A percentile compares a stretch with the other conserved stretches of the same genome.
Conservation (phyloP, 345 rosid species). For the Linum trigynum region DNA sequence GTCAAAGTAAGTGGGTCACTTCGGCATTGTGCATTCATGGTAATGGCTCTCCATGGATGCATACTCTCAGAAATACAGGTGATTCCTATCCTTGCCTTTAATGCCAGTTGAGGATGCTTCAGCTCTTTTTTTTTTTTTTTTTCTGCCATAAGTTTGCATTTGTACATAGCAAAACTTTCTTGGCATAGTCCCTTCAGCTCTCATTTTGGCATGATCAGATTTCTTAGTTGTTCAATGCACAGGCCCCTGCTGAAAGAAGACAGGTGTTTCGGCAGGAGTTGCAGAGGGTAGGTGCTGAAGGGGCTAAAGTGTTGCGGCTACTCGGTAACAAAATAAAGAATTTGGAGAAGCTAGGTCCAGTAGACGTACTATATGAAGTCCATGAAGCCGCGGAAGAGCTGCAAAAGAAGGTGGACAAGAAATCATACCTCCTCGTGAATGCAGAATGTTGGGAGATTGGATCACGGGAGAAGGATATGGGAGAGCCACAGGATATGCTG, state of each 20-base stretch:
- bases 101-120: not conserved
- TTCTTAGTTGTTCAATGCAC: constrained; percentile 4
- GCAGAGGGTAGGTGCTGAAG: constrained; percentile 43
- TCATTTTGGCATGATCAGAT: too few relatives aligned
- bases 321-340: constrained; percentile 42
- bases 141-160: too few relatives aligned
- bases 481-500: constrained; percentile 14
- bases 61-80: constrained; percentile 90
- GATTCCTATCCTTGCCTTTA: not conserved
- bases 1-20: constrained; percentile 73
- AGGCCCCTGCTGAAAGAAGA: constrained; percentile 81
- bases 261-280: constrained; percentile 53
- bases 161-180: too few relatives aligned
- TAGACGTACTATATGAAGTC: constrained; percentile 13
- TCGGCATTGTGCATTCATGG: constrained; percentile 89
- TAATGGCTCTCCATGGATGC: constrained; percentile 96
- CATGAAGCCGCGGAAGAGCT: constrained; percentile 18
- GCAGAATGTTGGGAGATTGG: constrained; percentile 40
- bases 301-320: constrained; percentile 41
- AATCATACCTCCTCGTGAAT: constrained; percentile 36
- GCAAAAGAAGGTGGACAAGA: constrained; percentile 19
- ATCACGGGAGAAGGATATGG: constrained; percentile 10
- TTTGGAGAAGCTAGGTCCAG: constrained; percentile 33
- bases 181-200: too few relatives aligned
- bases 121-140: too few relatives aligned